phyloP scores from a whole-genome alignment of 805 yeast genomes.

The Scheffersomyces stipitis region DNA sequence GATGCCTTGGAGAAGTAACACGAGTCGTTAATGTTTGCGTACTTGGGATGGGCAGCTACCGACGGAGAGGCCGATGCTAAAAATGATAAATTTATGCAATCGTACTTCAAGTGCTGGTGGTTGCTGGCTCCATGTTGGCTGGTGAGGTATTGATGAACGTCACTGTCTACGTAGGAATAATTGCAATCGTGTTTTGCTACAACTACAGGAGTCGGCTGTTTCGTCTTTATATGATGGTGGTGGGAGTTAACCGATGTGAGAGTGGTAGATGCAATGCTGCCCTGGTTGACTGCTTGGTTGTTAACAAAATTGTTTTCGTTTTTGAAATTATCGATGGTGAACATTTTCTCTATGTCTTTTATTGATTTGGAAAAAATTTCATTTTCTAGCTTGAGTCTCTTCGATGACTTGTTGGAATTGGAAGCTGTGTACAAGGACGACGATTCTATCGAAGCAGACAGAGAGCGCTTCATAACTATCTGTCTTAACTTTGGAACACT shows the following conservation, averaged over 20 bases:
- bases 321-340: constrained; percentile 7
- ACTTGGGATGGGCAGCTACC: not conserved
- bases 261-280: not conserved
- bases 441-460: constrained; percentile 2
- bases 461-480: constrained; percentile 6
- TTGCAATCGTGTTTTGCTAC: too few species aligned
- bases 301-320: constrained; percentile 1
- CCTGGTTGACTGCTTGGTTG: not conserved
- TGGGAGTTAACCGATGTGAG: not conserved
- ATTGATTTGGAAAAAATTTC: constrained; percentile 24
- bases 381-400: constrained; percentile 17
- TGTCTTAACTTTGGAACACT: too few species aligned
- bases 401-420: constrained; percentile 14
- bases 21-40: not conserved
- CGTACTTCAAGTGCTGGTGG: constrained; percentile 8
- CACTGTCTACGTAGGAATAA: not conserved
- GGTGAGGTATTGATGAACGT: not conserved
- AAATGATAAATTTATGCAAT: constrained; percentile 13
- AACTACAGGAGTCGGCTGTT: not conserved
- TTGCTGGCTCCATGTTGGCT: not conserved
- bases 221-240: not conserved
- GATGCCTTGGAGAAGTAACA: not conserved
- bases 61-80: constrained; percentile 7
- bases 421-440: constrained; percentile 4
- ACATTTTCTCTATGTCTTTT: constrained; percentile 23